These are phyloP conservation scores for Vitis rupestris DNA, from an alignment of 164 flowering plant genomes.

Conservation along the genomic window DNA sequence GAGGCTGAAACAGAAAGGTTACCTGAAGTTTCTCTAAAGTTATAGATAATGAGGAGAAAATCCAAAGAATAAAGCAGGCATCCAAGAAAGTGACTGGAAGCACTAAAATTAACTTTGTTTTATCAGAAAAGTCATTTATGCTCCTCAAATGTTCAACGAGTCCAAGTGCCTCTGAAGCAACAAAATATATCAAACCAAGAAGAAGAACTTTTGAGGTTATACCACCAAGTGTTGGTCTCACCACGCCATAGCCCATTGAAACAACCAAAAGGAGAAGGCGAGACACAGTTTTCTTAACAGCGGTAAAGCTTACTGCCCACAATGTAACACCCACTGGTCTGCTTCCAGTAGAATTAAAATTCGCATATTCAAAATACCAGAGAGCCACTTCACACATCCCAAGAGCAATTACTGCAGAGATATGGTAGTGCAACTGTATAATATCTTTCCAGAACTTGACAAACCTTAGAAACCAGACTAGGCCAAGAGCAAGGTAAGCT, in stretches of 20 bases:
- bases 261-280: conserved; percentile 85
- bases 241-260: conserved; percentile 89
- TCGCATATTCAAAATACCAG: conserved; percentile 81
- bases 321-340: conserved; percentile 78
- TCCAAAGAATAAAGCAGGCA: conserved; percentile 79
- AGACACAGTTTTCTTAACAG: conserved; percentile 77
- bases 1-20: not conserved
- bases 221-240: conserved; percentile 81
- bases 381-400: conserved; percentile 94
- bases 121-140: conserved; percentile 78
- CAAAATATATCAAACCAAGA: conserved; percentile 59
- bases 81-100: conserved; percentile 74
- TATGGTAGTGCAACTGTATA: conserved; percentile 65
- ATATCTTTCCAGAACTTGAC: conserved; percentile 76
- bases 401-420: conserved; percentile 78
- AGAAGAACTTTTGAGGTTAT: conserved; percentile 63
- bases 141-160: conserved; percentile 79
- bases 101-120: conserved; percentile 60
- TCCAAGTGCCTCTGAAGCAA: conserved; percentile 78
- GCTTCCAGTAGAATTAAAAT: conserved; percentile 73
- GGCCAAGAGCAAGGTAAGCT: conserved; percentile 77
- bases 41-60: conserved; percentile 73
- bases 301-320: conserved; percentile 75
- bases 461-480: conserved; percentile 73
- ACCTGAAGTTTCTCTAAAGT: conserved; percentile 79